These are phyloP conservation scores for Gonapodya sp. DNA, from an alignment of 192 early-diverging fungal genomes.

Conservation along the genomic window DNA sequence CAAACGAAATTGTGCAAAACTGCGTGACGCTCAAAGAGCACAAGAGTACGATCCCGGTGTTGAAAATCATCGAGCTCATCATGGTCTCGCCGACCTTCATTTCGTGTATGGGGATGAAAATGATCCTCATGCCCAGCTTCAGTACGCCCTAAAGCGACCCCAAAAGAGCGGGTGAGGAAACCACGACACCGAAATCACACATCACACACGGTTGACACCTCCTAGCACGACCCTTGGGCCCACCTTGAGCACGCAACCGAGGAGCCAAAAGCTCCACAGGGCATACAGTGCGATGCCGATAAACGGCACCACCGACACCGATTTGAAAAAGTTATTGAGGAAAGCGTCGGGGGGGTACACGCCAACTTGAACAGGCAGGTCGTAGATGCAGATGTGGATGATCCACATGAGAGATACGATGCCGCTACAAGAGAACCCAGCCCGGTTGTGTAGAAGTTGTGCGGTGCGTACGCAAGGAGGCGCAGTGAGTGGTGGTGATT, in stretches of 20 bases:
- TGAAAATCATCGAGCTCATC: constrained; percentile 52
- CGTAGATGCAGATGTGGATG: constrained; percentile 44
- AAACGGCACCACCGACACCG: constrained; percentile 37
- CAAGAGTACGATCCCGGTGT: constrained; percentile 43
- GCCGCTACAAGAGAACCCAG: constrained; percentile 25
- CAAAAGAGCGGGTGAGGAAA: neutral
- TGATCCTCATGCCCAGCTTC: constrained; percentile 45
- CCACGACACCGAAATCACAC: neutral
- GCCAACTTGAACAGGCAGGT: constrained; percentile 31
- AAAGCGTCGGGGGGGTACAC: constrained; percentile 30
- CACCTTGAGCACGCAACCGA: constrained; percentile 48
- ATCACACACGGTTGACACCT: neutral
- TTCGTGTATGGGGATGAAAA: constrained; percentile 49
- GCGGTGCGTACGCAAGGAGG: too few species aligned
- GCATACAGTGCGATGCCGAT: constrained; percentile 47
- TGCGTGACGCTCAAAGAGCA: constrained; percentile 46
- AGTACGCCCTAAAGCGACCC: neutral
- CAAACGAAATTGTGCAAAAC: constrained; percentile 44
- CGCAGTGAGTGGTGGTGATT: too few species aligned
- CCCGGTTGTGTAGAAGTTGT: too few species aligned
- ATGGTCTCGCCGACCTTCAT: constrained; percentile 49
- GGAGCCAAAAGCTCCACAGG: constrained; percentile 44
- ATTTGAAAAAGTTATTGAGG: constrained; percentile 41
- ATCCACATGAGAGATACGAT: constrained; percentile 45
- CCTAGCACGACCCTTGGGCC: constrained; percentile 6